Evolutionary conservation across 306 rosid genomes (phyloP).

Genomic region (Casuarina equisetifolia): DNA sequence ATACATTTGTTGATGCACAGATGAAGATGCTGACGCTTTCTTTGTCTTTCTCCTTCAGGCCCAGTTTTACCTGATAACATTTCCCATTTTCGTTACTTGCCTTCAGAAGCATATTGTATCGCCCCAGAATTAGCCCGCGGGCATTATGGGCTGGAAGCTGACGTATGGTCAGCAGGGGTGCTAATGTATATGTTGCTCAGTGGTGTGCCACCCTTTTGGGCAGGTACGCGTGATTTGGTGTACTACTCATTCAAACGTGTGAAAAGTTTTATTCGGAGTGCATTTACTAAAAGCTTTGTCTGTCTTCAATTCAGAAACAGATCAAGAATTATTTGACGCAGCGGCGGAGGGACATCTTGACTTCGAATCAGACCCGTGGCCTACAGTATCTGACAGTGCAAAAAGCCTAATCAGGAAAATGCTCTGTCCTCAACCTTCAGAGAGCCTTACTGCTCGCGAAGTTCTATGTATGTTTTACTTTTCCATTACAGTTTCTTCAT

Average conservation of each 20-base stretch:
- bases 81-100: not conserved
- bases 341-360: conserved; percentile 89
- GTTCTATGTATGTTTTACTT: conserved; percentile 70
- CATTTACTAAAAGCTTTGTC: conserved; percentile 31
- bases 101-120: conserved; percentile 87
- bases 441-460: conserved; percentile 85
- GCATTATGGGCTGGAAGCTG: conserved; percentile 91
- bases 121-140: conserved; percentile 96
- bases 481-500: conserved; percentile 25
- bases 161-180: conserved; percentile 95
- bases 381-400: conserved; percentile 75
- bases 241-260: not conserved
- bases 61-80: conserved; percentile 79
- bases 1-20: no score
- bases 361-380: conserved; percentile 94
- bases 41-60: conserved; percentile 38
- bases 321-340: conserved; percentile 89
- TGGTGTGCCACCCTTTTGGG: conserved; percentile 98
- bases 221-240: conserved; percentile 46
- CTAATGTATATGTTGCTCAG: conserved; percentile 81
- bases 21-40: not conserved
- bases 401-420: conserved; percentile 82
- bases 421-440: conserved; percentile 77
- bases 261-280: conserved; percentile 23
- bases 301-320: conserved; percentile 74